Conservation (phyloP, 495 filamentous ascomycete species). For the Penicillium cinerascens region DNA sequence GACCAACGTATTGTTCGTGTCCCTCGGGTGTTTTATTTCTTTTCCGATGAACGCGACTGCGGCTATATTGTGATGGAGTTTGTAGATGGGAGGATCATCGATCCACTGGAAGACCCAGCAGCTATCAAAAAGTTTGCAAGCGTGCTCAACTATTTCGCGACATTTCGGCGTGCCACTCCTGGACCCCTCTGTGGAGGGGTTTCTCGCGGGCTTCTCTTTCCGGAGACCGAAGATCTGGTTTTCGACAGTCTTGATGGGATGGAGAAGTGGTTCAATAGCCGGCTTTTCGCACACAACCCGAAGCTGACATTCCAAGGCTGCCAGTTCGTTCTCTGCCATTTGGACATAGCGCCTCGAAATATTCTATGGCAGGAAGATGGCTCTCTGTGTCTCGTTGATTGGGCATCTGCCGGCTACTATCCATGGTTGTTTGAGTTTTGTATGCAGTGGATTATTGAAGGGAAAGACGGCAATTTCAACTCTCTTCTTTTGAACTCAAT, state of each 20-base stretch:
- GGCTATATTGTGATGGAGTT: slow-evolving; percentile 37
- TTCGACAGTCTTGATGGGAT: slow-evolving; percentile 17
- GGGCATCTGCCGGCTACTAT: slow-evolving; percentile 27
- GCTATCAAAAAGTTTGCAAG: slow-evolving; percentile 14
- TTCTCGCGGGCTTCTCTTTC: slow-evolving; percentile 23
- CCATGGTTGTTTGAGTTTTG: slow-evolving; percentile 28
- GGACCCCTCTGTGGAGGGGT: slow-evolving; percentile 16
- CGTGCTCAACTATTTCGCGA: slow-evolving; percentile 25
- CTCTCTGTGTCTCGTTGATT: slow-evolving; percentile 25
- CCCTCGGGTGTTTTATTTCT: slow-evolving; percentile 29
- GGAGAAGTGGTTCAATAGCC: slow-evolving; percentile 25
- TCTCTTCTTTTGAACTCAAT: slow-evolving; percentile 19
- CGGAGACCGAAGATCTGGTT: slow-evolving; percentile 13
- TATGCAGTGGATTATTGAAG: slow-evolving; percentile 21
- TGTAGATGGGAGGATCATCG: slow-evolving; percentile 25
- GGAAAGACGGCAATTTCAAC: slow-evolving; percentile 25
- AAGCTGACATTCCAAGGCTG: slow-evolving; percentile 11
- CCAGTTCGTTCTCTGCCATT: slow-evolving; percentile 23
- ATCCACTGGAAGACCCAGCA: slow-evolving; percentile 18
- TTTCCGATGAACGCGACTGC: slow-evolving; percentile 13
- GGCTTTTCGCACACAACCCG: slow-evolving; percentile 14
- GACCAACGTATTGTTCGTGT: slow-evolving; percentile 27
- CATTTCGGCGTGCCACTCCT: slow-evolving; percentile 12
- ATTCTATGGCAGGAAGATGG: slow-evolving; percentile 24
- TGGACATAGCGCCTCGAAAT: slow-evolving; percentile 25